Evolutionary conservation across 768 basidiomycete genomes (phyloP), one percentile per base, ranked within the genome.

Genomic region (Hypholoma sublateritium): DNA sequence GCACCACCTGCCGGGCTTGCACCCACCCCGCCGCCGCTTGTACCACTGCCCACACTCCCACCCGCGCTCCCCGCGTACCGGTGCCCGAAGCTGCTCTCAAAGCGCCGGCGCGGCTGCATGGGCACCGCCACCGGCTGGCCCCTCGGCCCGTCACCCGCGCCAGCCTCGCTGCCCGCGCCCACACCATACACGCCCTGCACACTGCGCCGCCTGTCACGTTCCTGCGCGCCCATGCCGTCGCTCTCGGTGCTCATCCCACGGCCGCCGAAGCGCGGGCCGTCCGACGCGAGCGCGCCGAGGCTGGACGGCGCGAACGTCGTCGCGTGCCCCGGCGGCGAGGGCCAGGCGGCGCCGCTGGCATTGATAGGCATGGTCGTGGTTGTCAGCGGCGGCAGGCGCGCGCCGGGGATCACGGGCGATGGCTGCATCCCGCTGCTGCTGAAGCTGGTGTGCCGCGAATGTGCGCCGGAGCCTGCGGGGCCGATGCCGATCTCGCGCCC

Each of bases 31-130:
- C 22, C 28, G 28, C 65, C 64, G 5, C 77, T 72, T 13, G 74
- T 66, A 21, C 60, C 53, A 35, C 68, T 68, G 19, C 68, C 67
- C 17, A 55, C 63, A 58, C 72, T 73, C 7, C 53, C 53, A n/a
- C 28, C 46, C 14, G 22, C 43, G 21, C 53, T 53, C 25, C 65
- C 63, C 1, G 69, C 72, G 67, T 89, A 89, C 43, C 90, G 79
- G 68, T 91, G 85, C 9, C 87, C 84, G 66, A 93, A 93, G 58
- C 85, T 88, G 61, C 87, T 89, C 44, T 87, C 88, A 72, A 91
- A 93, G 6, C 88, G 76, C 68, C 87, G 88, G 37, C 84, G 74
- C 25, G 64, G 53, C 11, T 72, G 72, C 52, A 69, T 62, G 19
- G 65, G 56, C 53, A 68, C 63, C 12, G 63, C 60, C 6, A 55